phyloP scores from a whole-genome alignment of 2,329 filamentous ascomycete species.

The Phyllosticta capitalensis region DNA sequence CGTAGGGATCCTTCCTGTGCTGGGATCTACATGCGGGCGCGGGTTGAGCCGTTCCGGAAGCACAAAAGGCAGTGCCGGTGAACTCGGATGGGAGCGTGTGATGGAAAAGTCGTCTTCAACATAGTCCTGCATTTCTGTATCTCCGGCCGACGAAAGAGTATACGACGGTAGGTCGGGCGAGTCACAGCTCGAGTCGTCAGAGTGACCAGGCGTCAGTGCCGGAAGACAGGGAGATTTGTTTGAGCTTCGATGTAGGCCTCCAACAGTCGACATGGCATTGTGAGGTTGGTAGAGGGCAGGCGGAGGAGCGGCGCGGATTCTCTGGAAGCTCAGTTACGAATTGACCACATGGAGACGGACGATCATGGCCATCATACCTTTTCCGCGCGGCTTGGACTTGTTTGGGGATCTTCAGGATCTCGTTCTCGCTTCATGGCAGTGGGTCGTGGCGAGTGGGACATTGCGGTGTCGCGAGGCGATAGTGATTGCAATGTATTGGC shows the following conservation, averaged over 20 bases:
- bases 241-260: slow-evolving; percentile 20
- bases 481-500: not conserved
- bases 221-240: slow-evolving; percentile 18
- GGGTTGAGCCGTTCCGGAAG: slow-evolving; percentile 26
- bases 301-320: not conserved
- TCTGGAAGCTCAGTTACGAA: not conserved
- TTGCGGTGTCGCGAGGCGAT: not conserved
- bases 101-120: slow-evolving; percentile 22
- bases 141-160: slow-evolving; percentile 19
- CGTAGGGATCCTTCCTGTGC: slow-evolving; percentile 28
- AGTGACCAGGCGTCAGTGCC: slow-evolving; percentile 23
- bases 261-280: slow-evolving; percentile 16
- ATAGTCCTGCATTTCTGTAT: slow-evolving; percentile 28
- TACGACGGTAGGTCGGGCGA: slow-evolving; percentile 23
- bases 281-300: slow-evolving; percentile 14
- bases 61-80: slow-evolving; percentile 23
- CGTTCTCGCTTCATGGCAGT: slow-evolving; percentile 4
- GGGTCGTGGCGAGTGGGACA: slow-evolving; percentile 7
- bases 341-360: not conserved
- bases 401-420: not conserved
- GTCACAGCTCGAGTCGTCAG: slow-evolving; percentile 17
- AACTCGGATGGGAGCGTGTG: slow-evolving; percentile 26
- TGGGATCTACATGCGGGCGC: slow-evolving; percentile 15
- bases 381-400: not conserved
- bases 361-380: not conserved